phyloP scores from a whole-genome alignment of 1,284 basidiomycete species.

The Apiotrichum siamense region DNA sequence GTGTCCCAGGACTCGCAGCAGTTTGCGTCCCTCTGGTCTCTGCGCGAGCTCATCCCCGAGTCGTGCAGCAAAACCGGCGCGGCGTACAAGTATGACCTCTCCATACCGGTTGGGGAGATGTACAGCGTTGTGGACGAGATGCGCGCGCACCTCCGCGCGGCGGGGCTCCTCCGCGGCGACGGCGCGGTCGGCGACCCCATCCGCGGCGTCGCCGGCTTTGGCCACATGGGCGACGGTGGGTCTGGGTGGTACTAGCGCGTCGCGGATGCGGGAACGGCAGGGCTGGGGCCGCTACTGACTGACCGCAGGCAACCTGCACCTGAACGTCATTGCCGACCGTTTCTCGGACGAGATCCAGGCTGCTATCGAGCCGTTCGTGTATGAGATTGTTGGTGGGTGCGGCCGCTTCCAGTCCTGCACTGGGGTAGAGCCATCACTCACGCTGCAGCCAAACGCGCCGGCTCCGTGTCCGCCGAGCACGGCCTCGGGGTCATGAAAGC shows the following conservation, averaged over 20 bases:
- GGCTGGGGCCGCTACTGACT: no score
- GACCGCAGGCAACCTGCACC: constrained; percentile 70
- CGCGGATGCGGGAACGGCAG: no score
- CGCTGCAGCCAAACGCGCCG: constrained; percentile 52
- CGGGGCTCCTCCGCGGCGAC: constrained; percentile 60
- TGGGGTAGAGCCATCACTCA: no score
- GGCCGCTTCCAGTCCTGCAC: not conserved
- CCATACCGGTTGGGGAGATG: constrained; percentile 82
- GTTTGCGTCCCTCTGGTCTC: constrained; percentile 80
- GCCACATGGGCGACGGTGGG: constrained; percentile 82
- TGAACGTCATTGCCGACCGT: constrained; percentile 82
- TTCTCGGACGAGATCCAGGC: constrained; percentile 79
- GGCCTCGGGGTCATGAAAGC: constrained; percentile 90
- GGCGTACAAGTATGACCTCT: constrained; percentile 97
- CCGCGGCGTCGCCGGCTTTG: constrained; percentile 81
- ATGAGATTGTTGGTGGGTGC: constrained; percentile 66
- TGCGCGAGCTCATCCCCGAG: constrained; percentile 92
- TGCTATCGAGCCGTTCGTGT: constrained; percentile 90
- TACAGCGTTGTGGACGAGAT: constrained; percentile 81
- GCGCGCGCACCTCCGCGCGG: constrained; percentile 63
- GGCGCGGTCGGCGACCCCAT: constrained; percentile 59
- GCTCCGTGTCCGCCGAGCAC: constrained; percentile 95
- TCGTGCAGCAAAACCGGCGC: constrained; percentile 90
- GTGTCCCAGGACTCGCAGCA: constrained; percentile 88
- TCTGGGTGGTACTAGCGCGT: no score